Evolutionary conservation across 1,284 basidiomycete species (phyloP).

Genomic region (Fistulinella staudtii): DNA sequence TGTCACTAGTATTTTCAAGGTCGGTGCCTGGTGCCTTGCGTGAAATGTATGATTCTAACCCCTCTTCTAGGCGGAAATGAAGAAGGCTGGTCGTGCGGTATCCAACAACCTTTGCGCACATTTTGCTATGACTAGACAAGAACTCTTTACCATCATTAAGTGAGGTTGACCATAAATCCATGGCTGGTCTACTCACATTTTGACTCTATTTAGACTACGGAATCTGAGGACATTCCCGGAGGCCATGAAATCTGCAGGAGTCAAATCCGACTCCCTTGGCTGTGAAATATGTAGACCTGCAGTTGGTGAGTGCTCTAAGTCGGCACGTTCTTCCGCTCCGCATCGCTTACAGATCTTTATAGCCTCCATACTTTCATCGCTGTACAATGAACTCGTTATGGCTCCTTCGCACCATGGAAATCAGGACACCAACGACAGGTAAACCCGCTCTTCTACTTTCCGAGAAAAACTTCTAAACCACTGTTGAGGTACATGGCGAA

Average conservation of each 20-base stretch:
- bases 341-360: not conserved
- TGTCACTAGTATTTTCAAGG: slow-evolving; percentile 50
- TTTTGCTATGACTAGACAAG: slow-evolving; percentile 64
- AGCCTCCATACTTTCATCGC: slow-evolving; percentile 55
- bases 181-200: not conserved
- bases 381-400: slow-evolving; percentile 71
- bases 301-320: slow-evolving; percentile 46
- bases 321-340: not conserved
- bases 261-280: slow-evolving; percentile 51
- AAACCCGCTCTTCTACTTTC: not conserved
- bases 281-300: slow-evolving; percentile 76
- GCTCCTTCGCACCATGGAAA: slow-evolving; percentile 60
- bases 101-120: slow-evolving; percentile 67
- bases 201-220: slow-evolving; percentile 45
- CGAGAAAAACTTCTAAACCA: not conserved
- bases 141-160: slow-evolving; percentile 68
- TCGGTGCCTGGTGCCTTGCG: not conserved
- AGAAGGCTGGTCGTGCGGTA: slow-evolving; percentile 60
- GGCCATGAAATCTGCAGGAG: slow-evolving; percentile 53
- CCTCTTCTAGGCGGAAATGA: slow-evolving; percentile 56
- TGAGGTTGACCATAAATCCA: slow-evolving; percentile 15
- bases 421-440: slow-evolving; percentile 66
- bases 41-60: not conserved
- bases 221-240: slow-evolving; percentile 55
- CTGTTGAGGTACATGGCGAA: slow-evolving; percentile 58